Evolutionary conservation across 495 filamentous ascomycete species (phyloP), one percentile per base, ranked within the genome.

Genomic region (Lasiosphaeriaceae sp.): DNA sequence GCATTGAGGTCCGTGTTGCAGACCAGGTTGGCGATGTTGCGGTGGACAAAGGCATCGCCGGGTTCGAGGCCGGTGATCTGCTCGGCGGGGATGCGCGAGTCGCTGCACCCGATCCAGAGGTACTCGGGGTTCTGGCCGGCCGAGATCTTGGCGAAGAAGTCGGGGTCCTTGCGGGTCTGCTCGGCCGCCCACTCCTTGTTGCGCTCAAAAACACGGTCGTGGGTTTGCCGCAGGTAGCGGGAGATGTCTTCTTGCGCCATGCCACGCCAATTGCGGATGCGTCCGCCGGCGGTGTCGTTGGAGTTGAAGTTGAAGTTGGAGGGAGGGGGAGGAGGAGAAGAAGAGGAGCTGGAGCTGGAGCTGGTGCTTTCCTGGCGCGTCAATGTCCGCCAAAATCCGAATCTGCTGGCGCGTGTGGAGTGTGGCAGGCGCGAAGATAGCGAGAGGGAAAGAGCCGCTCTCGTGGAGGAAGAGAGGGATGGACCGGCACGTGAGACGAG

Each of bases 91-190:
- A 85, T 82, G 56, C 83, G 81, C 44, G 79, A 82, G 67, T 86
- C 83, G 67, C 76, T 79, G 73, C 83, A 86, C 39, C 83, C 83
- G 62, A 85, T 83, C 78, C 85, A 90, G 46, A 85, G 76, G 55
- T 83, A 83, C 58, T 85, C 77, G 43, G 82, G 82, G 44, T 64
- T 71, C 64, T 85, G 82, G 5, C 80, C 81, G 14, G 72, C 71
- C 34, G 70, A 68, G 21, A 85, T 75, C 54, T 78, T 73, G 26
- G 64, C 63, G 61, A 85, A 84, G 71, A 81, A 84, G 8, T 80
- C 76, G 21, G 82, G 81, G 59, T 83, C 74, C 60, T 74, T 72
- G 52, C 66, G 58, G 46, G 61, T 69, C 59, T 77, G 74, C 63
- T 81, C 71, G 41, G 69, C 69, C 7, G 82, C 83, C 82, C 82